Evolutionary conservation across 2,329 filamentous ascomycete species (phyloP), one percentile per base, ranked within the genome.

Genomic region (Penicillium sp.): DNA sequence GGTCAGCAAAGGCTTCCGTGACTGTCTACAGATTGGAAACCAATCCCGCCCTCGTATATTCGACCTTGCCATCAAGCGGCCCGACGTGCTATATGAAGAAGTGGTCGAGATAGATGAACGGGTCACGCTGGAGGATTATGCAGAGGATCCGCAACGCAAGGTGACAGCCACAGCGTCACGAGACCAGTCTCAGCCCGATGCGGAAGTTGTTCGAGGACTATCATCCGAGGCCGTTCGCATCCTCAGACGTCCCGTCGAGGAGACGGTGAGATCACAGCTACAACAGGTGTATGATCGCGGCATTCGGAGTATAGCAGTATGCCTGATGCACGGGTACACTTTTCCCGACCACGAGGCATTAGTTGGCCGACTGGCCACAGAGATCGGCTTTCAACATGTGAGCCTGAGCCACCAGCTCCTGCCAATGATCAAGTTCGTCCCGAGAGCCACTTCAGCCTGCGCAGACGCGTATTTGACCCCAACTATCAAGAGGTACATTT

Each of bases 51-150:
- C 93, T 19, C 89, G 89, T 73, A 96, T 97, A 66, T 97, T 97
- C 69, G 93, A 96, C 71, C 81, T 97, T 47, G 90, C 90, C 18
- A 96, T 97, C 66, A 82, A 84, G 66, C 92, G 94, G 72, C 92
- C 93, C 0, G 92, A 96, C 66, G 90, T 96, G 7, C 79, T 97
- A 6, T 96, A 96, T 72, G 87, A 92, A 70, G 82, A 82, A 50
- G 92, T 97, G 0, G 81, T 96, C n/a, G 93, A 97, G 78, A 83
- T 97, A 43, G 89, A 96, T 61, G 93, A 97, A 81, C 83, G 93
- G 39, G 92, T 97, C 3, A 96, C 93, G 0, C 78, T 96, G 11
- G 92, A 97, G 72, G 92, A 96, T 71, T 96, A 96, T 68, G 91
- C 92, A 0, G 93, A 96, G 75, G 91, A 96, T 70, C 93, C 92